Base-by-base conservation (phyloP, 2,329 filamentous ascomycete genomes). In the Scleromitrula shiraiana region DNA sequence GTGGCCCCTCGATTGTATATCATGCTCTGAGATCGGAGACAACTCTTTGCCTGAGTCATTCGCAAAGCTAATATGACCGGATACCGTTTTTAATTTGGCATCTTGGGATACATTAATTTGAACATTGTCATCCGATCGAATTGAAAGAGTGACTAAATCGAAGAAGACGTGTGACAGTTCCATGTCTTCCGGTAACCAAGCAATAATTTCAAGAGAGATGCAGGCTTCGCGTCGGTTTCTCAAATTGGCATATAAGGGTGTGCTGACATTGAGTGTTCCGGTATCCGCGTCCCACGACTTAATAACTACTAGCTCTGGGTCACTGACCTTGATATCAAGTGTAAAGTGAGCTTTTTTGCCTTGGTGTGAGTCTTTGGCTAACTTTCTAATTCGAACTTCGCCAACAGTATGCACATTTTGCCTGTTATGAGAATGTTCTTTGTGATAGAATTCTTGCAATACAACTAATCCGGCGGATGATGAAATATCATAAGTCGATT, bases 141-240 rank as follows among this genome's bases (percentile, higher is more conserved):
- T 32, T 1, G 39, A 50, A 29, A 64, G 55, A 24, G 53, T 49
- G 35, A 55, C 50, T 27, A 55, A 37, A 19, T 57, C 49, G 8
- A 64, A 49, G 7, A 50, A 20, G 4, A 64, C 35, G 3, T 50
- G 47, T 2, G 43, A 47, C 4, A 64, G 53, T 27, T 58, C 26
- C 17, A 52, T 51, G 51, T 56, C 47, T 20, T 62, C 57, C n/a
- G 61, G 62, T 35, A 63, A 46, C 59, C 58, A 64, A 33, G 56
- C 61, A 12, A 56, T 62, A 26, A 63, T 55, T 29, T 57, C 56
- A 8, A 64, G 14, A 20, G 56, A 60, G 19, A 64, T 50, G 39
- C 61, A 63, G 39, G 59, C 58, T 2, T 33, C 48, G 4, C 36
- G 42, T 20, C 27, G 15, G 10, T 38, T 14, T 33, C 30, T 29